Evolutionary conservation across 2,329 filamentous ascomycete genomes (phyloP), one percentile per base, ranked within the genome.

Genomic region (Periconia sp.): DNA sequence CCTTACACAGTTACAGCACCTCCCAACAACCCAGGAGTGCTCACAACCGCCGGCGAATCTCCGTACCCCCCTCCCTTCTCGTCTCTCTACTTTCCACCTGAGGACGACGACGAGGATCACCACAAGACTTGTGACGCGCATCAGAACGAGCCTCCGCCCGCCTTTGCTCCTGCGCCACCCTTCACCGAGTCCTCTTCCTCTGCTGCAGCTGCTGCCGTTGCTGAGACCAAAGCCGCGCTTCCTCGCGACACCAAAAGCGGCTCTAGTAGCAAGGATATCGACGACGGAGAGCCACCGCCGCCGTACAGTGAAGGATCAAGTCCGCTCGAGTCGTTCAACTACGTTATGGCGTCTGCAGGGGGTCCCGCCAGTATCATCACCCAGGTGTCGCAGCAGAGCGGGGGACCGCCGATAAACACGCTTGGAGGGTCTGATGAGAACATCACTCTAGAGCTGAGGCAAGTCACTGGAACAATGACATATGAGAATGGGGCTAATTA

Each of bases 281-380:
- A 86, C 78, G 92, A 97, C 74, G 82, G 84, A 73, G 94, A 97
- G 76, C 92, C 92, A 46, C 94, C 94, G 48, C 94, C 94, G 45
- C 92, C 94, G 43, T 99, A 99, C 72, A 91, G 89, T 57, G 92
- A 97, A 83, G 92, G 92, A 62, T 87, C 85, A 49, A 96, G 90
- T 77, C 94, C 94, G 51, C 84, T 99, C 70, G 82, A 88, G 48
- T 89, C 90, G 44, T 99, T 99, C 68, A 86, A 88, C 61, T 99
- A 95, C 83, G 84, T 96, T 70, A 99, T 99, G 94, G 92, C 94
- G 75, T 89, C 91, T 71, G 92, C 92, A 75, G 92, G 92, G 80
- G 92, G 92, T 77, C 89, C 92, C 61, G 87, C 92, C 78, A 97
- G 94, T 83, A 96, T 99, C 69, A 95, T 99, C 76, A 99, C 94